phyloP scores from a whole-genome alignment of 2,329 filamentous ascomycete genomes.

The Penicillium sp. region DNA sequence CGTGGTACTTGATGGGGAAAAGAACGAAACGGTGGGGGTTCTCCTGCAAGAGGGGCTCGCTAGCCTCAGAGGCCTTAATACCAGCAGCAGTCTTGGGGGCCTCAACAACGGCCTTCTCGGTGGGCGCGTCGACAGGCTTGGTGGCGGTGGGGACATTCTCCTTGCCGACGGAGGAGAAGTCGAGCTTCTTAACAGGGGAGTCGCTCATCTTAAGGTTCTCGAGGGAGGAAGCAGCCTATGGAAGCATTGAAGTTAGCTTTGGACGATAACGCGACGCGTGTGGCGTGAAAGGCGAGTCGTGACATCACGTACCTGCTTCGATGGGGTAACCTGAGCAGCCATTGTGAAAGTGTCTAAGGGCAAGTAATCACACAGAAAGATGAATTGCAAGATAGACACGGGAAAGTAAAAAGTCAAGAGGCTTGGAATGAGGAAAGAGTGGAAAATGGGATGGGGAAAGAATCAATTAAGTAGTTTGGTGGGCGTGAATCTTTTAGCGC shows the following conservation, averaged over 20 bases:
- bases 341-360: constrained; percentile 51
- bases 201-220: constrained; percentile 85
- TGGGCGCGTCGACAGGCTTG: constrained; percentile 54
- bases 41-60: constrained; percentile 91
- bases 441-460: constrained; percentile 30
- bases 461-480: constrained; percentile 32
- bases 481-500: constrained; percentile 37
- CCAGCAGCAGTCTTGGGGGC: constrained; percentile 48
- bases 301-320: constrained; percentile 65
- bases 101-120: constrained; percentile 54
- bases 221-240: constrained; percentile 80
- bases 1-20: constrained; percentile 99
- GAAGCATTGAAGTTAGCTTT: constrained; percentile 39
- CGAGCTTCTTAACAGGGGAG: constrained; percentile 85
- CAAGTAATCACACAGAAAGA: constrained; percentile 29
- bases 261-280: constrained; percentile 34
- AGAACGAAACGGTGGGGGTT: constrained; percentile 96
- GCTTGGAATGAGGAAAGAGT: constrained; percentile 29
- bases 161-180: constrained; percentile 73
- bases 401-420: constrained; percentile 14
- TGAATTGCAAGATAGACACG: background rate
- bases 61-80: constrained; percentile 68
- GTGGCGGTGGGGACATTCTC: constrained; percentile 68
- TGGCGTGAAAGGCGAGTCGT: constrained; percentile 30
- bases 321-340: constrained; percentile 74